phyloP scores from a whole-genome alignment of 2,329 filamentous ascomycete genomes.

The Colletotrichum brevisporum region DNA sequence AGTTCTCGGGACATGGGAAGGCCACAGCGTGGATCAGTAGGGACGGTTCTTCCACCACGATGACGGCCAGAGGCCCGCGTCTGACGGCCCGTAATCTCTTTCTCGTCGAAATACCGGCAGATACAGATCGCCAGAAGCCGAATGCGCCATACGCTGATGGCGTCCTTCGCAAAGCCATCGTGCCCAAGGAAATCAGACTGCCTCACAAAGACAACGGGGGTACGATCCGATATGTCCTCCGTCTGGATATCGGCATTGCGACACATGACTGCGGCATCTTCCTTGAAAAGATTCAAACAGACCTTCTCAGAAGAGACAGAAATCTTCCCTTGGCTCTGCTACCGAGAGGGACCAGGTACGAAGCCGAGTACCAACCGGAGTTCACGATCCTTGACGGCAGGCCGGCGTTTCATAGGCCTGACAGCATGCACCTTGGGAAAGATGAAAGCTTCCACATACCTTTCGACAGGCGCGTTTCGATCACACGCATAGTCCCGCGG shows the following conservation, averaged over 20 bases:
- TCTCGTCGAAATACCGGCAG: neutral
- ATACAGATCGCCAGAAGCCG: neutral
- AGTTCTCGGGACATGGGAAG: conserved; percentile 3
- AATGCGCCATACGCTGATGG: neutral
- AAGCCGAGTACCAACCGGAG: neutral
- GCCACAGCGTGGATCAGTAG: neutral
- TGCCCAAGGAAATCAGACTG: neutral
- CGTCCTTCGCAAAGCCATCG: neutral
- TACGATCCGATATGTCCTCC: conserved; percentile 1
- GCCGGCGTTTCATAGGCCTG: neutral
- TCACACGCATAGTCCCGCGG: neutral
- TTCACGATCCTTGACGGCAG: neutral
- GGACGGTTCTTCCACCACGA: neutral
- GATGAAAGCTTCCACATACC: conserved; percentile 1
- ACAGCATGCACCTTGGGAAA: neutral
- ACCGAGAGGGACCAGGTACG: neutral
- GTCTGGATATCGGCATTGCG: conserved; percentile 4
- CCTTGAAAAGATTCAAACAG: conserved; percentile 7
- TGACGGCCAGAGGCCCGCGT: neutral
- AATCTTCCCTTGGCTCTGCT: conserved; percentile 1
- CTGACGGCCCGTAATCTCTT: neutral
- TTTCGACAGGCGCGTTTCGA: neutral
- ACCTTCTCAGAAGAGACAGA: conserved; percentile 10
- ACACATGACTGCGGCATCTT: conserved; percentile 6
- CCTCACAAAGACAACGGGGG: neutral